A percentile compares a stretch with the other conserved stretches of the same genome.
These are phyloP conservation scores for Suillus tomentosus DNA, from an alignment of 768 basidiomycete genomes.

Conservation along the genomic window DNA sequence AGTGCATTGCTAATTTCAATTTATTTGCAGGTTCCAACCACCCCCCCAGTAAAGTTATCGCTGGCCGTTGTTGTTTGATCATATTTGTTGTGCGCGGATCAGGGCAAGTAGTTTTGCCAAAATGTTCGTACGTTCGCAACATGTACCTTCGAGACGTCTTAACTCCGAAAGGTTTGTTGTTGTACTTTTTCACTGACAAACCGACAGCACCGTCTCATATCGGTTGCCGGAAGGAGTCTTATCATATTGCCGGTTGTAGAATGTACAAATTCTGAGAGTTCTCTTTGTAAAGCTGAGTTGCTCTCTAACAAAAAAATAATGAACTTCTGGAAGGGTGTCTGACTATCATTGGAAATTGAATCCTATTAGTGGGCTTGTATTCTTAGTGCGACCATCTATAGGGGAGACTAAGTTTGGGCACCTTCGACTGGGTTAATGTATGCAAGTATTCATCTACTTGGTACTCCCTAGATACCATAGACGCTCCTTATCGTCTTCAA, in stretches of 20 bases:
- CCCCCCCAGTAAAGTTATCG: slow-evolving; percentile 41
- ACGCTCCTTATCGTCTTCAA: not conserved
- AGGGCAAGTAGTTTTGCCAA: slow-evolving; percentile 27
- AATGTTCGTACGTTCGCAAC: slow-evolving; percentile 22
- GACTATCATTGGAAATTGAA: not conserved
- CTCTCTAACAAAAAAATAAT: not conserved
- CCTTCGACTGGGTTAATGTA: not conserved
- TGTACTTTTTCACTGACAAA: slow-evolving; percentile 29
- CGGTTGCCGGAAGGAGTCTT: slow-evolving; percentile 23
- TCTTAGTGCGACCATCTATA: not conserved
- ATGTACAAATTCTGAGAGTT: slow-evolving; percentile 1
- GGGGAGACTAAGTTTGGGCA: not conserved
- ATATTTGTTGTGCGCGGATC: slow-evolving; percentile 14
- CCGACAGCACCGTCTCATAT: slow-evolving; percentile 23
- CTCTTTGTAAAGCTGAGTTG: not conserved
- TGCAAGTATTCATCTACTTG: too few relatives aligned
- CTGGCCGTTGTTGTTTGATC: slow-evolving; percentile 16
- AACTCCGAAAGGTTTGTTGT: slow-evolving; percentile 28
- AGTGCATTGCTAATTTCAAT: slow-evolving; percentile 12
- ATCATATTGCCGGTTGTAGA: not conserved
- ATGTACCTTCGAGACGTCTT: slow-evolving; percentile 27
- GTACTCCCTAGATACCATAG: not conserved
- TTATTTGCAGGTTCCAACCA: slow-evolving; percentile 45
- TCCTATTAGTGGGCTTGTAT: not conserved
- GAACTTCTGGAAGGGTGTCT: not conserved